phyloP scores from a whole-genome alignment of 2,329 filamentous ascomycete genomes.

The Neopestalotiopsis sp. region DNA sequence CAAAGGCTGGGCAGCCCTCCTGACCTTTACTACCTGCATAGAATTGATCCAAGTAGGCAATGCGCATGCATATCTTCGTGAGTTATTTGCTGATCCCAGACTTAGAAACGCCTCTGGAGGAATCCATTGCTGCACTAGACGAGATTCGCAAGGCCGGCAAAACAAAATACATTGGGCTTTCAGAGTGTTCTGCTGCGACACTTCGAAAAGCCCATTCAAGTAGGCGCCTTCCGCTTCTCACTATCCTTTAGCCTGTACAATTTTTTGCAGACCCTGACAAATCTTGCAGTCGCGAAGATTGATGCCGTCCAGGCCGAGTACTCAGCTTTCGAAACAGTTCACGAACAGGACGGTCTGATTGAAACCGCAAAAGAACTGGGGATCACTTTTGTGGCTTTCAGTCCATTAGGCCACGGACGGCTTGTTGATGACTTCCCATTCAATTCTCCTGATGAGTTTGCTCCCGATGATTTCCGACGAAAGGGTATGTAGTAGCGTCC shows the following conservation, averaged over 20 bases:
- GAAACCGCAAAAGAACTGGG: slow-evolving; percentile 52
- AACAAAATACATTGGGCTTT: slow-evolving; percentile 56
- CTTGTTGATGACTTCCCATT: slow-evolving; percentile 48
- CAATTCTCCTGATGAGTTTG: slow-evolving; percentile 51
- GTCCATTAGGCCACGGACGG: slow-evolving; percentile 49
- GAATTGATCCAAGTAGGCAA: slow-evolving; percentile 47
- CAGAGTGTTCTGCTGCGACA: slow-evolving; percentile 51
- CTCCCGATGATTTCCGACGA: slow-evolving; percentile 45
- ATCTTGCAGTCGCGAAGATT: slow-evolving; percentile 49
- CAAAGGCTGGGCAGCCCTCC: slow-evolving; percentile 49
- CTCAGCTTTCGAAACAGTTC: slow-evolving; percentile 52
- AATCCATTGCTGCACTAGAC: slow-evolving; percentile 51
- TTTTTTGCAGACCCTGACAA: slow-evolving; percentile 25
- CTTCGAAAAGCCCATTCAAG: slow-evolving; percentile 52
- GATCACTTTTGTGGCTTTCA: slow-evolving; percentile 46
- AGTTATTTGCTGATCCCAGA: not conserved
- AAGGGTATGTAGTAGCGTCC: slow-evolving; percentile 31
- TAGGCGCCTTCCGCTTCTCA: slow-evolving; percentile 29
- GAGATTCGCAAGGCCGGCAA: slow-evolving; percentile 52
- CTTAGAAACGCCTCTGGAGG: slow-evolving; percentile 47
- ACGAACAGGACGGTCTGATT: slow-evolving; percentile 51
- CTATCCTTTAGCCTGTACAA: slow-evolving; percentile 18
- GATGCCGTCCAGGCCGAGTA: slow-evolving; percentile 58
- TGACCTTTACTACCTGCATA: slow-evolving; percentile 49
- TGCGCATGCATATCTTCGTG: not conserved